phyloP scores from a whole-genome alignment of 2,329 filamentous ascomycete genomes.

The Fusarium tanahbumbuense region DNA sequence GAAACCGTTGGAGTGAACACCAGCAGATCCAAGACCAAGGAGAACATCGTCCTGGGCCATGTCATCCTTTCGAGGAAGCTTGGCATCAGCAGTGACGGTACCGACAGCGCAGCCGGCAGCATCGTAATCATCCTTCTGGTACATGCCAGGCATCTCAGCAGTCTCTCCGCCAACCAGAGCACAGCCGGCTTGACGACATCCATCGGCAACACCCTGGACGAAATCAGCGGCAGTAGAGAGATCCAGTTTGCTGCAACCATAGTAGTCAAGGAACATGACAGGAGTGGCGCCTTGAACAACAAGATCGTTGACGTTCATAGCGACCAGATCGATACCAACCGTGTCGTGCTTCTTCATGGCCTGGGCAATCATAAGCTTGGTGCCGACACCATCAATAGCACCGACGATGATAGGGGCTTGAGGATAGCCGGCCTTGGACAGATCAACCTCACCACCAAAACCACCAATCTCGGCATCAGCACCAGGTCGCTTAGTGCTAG shows the following conservation, averaged over 20 bases:
- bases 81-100: slow-evolving; percentile 74
- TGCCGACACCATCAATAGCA: slow-evolving; percentile 95
- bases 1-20: slow-evolving; percentile 96
- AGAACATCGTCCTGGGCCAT: slow-evolving; percentile 89
- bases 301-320: slow-evolving; percentile 99
- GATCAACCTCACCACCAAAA: slow-evolving; percentile 77
- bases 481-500: slow-evolving; percentile 83
- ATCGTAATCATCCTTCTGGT: slow-evolving; percentile 89
- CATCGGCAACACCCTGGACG: slow-evolving; percentile 88
- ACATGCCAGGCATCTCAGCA: slow-evolving; percentile 98
- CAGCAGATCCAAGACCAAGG: slow-evolving; percentile 84
- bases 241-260: slow-evolving; percentile 90
- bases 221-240: slow-evolving; percentile 84
- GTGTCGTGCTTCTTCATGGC: slow-evolving; percentile 90
- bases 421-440: slow-evolving; percentile 78
- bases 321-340: slow-evolving; percentile 95
- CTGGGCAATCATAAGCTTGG: slow-evolving; percentile 96
- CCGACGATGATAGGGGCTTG: slow-evolving; percentile 86
- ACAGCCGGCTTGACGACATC: slow-evolving; percentile 86
- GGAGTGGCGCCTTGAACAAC: slow-evolving; percentile 96
- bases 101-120: slow-evolving; percentile 91
- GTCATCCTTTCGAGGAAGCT: slow-evolving; percentile 78
- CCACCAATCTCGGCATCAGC: slow-evolving; percentile 95
- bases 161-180: slow-evolving; percentile 97
- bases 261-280: slow-evolving; percentile 97